Evolutionary conservation across 352 stramenopile species (phyloP).

Genomic region (Phytopythium vexans): DNA sequence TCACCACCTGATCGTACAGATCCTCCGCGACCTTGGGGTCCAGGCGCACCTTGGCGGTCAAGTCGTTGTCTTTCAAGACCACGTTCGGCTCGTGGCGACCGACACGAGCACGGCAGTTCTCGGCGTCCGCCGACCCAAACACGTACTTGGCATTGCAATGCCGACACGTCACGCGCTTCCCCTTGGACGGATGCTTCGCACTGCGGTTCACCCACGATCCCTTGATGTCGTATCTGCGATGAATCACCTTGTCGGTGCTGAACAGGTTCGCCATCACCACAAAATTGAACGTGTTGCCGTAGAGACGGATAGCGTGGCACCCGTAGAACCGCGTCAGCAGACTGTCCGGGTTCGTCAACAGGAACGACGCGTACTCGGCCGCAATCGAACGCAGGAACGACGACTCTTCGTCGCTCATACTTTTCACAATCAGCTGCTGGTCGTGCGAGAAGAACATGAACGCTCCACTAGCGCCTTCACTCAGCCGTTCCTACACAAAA

Average conservation of each 20-base stretch:
- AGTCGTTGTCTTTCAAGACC: conserved; percentile 87
- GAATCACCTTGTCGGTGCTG: conserved; percentile 79
- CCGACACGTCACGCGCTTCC: conserved; percentile 80
- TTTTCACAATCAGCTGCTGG: conserved; percentile 88
- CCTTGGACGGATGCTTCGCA: conserved; percentile 83
- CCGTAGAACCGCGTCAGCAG: conserved; percentile 82
- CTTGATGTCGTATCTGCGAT: conserved; percentile 88
- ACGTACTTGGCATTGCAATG: conserved; percentile 89
- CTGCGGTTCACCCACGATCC: conserved; percentile 87
- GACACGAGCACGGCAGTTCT: conserved; percentile 72
- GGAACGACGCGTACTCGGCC: conserved; percentile 73
- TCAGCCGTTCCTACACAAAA: conserved; percentile 50
- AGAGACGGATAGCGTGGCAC: conserved; percentile 81
- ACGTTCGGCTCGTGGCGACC: conserved; percentile 84
- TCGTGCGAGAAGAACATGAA: conserved; percentile 91
- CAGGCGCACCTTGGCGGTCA: conserved; percentile 80
- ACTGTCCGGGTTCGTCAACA: conserved; percentile 81
- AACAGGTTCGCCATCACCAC: conserved; percentile 89
- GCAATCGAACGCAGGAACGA: conserved; percentile 79
- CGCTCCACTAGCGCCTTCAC: conserved; percentile 81
- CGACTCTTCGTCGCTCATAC: conserved; percentile 87
- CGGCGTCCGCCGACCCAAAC: conserved; percentile 74
- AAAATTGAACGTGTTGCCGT: conserved; percentile 89
- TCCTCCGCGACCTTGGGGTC: conserved; percentile 73
- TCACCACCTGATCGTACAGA: conserved; percentile 80